Conservation (phyloP, 2,329 filamentous ascomycete species). For the Teratosphaeria zuluensis region DNA sequence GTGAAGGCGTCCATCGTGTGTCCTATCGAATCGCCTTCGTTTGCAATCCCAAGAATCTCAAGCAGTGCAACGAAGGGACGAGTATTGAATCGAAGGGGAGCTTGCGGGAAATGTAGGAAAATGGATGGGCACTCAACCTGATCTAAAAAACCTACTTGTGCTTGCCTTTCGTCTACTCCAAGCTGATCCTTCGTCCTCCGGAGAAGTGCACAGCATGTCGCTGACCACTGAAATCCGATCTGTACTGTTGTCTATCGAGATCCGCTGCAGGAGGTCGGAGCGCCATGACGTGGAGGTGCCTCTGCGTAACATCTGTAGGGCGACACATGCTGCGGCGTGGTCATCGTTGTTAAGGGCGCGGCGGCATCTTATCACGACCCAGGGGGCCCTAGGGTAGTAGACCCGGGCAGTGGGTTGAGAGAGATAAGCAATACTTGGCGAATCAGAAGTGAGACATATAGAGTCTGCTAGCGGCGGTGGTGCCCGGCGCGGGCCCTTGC, state of each 20-base stretch:
- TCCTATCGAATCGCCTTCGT: background rate
- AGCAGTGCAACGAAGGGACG: background rate
- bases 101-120: background rate
- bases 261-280: background rate
- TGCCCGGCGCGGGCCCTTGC: background rate
- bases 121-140: background rate
- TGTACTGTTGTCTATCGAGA: background rate
- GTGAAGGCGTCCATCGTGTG: conserved; percentile 3
- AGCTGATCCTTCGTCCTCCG: background rate
- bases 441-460: background rate
- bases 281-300: background rate
- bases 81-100: background rate
- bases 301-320: background rate
- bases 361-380: background rate
- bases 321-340: background rate
- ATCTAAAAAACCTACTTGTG: background rate
- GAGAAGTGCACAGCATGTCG: background rate
- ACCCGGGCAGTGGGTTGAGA: background rate
- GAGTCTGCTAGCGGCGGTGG: background rate
- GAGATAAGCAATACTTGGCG: background rate
- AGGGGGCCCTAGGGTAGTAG: background rate
- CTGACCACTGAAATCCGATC: background rate
- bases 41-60: background rate
- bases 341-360: background rate
- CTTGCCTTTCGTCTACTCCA: background rate